Base-by-base conservation (phyloP, 371 early-diverging fungal genomes). In the Rhizopus microsporus region DNA sequence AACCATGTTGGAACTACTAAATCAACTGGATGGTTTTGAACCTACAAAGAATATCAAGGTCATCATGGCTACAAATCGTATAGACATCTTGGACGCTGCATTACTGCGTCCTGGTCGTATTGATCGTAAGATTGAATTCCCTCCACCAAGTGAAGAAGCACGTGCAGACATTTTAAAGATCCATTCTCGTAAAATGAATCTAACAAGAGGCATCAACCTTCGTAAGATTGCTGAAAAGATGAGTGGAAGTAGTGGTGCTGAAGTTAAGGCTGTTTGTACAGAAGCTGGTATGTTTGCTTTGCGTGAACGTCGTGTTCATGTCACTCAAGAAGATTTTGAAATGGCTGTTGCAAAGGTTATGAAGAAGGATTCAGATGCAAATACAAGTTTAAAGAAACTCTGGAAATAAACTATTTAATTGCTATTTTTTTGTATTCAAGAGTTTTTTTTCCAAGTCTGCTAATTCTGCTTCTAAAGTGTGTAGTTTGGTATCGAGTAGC, bases 201-300 rank as follows among this genome's bases (percentile, higher is more conserved):
- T 99, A 50, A 97, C 96, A 53, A 88, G 99, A 16, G 95, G 96
- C 65, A 99, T 99, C 65, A 93, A 99, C 56, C 97, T 93, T 77
- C 99, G 99, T 58, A 83, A 99, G 62, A 95, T 99, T 72, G 98
- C 99, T 13, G 89, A 99, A n/a, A 85, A 99, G 67, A 99, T 99
- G 81, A 95, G 96, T 42, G 99, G 99, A 66, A 93, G 97, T 59
- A 99, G 99, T 15, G 97, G 84, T 80, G 80, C 80, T 17, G 80
- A 80, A 52, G 77, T 78, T 34, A 76, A 88, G 82, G 97, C 95
- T 59, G 99, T 99, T 15, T 99, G 99, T 80, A 99, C 99, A 32
- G 99, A 99, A 79, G 99, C 99, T 3, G 99, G 99, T 66, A 99
- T 99, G 99, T 99, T 96, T 75, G 99, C 99, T n/a, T 80, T 99